phyloP scores from a whole-genome alignment of 345 rosid genomes.

The Gynandropsis gynandra region DNA sequence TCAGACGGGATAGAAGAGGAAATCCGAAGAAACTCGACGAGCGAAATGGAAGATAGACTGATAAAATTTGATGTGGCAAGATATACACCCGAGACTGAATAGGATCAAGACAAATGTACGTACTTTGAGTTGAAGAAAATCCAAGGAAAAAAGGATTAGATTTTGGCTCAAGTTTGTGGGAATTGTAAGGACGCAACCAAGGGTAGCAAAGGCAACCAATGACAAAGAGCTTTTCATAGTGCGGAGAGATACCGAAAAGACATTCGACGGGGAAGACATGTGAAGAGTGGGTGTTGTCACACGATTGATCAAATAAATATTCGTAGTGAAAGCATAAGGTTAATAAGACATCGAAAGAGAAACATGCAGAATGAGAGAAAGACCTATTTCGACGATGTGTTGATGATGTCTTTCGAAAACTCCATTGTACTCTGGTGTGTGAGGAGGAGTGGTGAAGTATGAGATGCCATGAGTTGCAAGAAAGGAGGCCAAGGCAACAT shows the following conservation, averaged over 20 bases:
- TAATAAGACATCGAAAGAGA: neutral
- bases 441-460: neutral
- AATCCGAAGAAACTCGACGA: too few species aligned
- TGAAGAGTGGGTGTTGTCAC: neutral
- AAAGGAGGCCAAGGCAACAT: neutral
- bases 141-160: too few species aligned
- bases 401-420: neutral
- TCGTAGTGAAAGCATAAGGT: neutral
- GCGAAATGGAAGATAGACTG: too few species aligned
- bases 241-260: neutral
- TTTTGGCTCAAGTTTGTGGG: neutral
- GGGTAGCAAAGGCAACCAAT: conserved; percentile 14
- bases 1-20: too few species aligned
- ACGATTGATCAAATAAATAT: neutral
- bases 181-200: neutral
- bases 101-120: too few species aligned
- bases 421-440: neutral
- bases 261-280: too few species aligned
- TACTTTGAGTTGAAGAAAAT: too few species aligned
- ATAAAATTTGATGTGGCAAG: too few species aligned
- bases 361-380: neutral
- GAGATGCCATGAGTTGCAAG: neutral
- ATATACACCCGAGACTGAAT: too few species aligned
- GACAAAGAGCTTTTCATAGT: neutral
- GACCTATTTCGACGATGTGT: neutral